Conservation (phyloP, 805 yeast genomes). For the Zygotorulaspora danielsina region DNA sequence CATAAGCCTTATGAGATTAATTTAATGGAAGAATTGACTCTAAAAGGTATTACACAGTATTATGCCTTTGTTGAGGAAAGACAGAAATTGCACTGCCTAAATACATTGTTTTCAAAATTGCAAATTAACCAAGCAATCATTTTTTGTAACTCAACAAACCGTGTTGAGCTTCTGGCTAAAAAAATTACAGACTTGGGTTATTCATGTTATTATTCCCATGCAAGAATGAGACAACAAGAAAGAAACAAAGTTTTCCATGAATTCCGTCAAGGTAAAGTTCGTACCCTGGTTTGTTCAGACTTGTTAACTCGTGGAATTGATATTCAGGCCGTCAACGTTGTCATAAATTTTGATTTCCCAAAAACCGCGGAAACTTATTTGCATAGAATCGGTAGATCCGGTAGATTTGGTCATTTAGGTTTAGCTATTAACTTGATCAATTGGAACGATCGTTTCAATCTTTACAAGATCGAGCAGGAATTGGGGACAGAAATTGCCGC, state of each 20-base stretch:
- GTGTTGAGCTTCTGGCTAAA: slow-evolving; percentile 93
- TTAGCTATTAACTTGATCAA: slow-evolving; percentile 93
- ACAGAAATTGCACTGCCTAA: slow-evolving; percentile 92
- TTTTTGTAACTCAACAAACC: slow-evolving; percentile 92
- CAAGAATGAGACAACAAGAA: slow-evolving; percentile 94
- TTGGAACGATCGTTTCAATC: slow-evolving; percentile 92
- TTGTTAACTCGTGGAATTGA: slow-evolving; percentile 96
- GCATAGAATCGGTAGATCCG: slow-evolving; percentile 98
- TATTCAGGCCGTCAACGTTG: slow-evolving; percentile 98
- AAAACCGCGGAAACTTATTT: slow-evolving; percentile 95
- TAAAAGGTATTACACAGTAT: slow-evolving; percentile 94
- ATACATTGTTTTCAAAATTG: slow-evolving; percentile 88
- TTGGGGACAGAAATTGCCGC: slow-evolving; percentile 96
- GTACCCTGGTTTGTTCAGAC: slow-evolving; percentile 96
- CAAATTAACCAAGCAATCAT: slow-evolving; percentile 96
- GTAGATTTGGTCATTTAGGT: slow-evolving; percentile 98
- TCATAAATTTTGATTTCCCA: slow-evolving; percentile 97
- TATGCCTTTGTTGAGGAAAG: slow-evolving; percentile 98
- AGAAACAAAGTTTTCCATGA: slow-evolving; percentile 98
- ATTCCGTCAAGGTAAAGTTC: slow-evolving; percentile 95
- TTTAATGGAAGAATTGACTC: slow-evolving; percentile 94
- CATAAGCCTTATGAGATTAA: slow-evolving; percentile 92
- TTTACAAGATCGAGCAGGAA: slow-evolving; percentile 94
- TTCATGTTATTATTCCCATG: slow-evolving; percentile 95
- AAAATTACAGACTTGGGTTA: slow-evolving; percentile 95